Evolutionary conservation across 2,329 filamentous ascomycete genomes (phyloP).

Genomic region (Pseudonectria buxi): DNA sequence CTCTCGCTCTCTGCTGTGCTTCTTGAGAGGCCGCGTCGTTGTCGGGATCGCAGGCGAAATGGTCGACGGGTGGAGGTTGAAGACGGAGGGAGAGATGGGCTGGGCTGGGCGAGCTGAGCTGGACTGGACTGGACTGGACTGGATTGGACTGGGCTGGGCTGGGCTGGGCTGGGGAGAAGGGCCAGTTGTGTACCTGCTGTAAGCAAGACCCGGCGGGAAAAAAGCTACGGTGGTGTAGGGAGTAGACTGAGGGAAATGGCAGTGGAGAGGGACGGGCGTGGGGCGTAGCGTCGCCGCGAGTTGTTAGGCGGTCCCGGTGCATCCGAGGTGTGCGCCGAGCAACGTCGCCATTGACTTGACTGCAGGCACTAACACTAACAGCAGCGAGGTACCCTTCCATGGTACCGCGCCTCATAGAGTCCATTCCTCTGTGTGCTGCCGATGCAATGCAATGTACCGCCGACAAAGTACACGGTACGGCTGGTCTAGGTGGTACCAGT

Average conservation of each 20-base stretch:
- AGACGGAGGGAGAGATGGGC: slow-evolving; percentile 12
- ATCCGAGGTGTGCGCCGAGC: no score
- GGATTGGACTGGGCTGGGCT: no score
- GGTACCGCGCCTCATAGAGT: no score
- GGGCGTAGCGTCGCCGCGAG: slow-evolving; percentile 9
- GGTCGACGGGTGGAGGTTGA: slow-evolving; percentile 12
- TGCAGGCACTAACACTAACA: no score
- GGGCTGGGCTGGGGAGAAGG: slow-evolving; percentile 10
- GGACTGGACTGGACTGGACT: no score
- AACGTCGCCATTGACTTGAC: no score
- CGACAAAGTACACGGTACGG: no score
- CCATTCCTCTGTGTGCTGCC: no score
- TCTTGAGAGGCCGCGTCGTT: slow-evolving; percentile 5
- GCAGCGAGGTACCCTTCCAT: no score
- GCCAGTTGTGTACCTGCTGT: slow-evolving; percentile 17
- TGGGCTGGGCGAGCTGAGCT: slow-evolving; percentile 12
- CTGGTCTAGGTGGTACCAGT: no score
- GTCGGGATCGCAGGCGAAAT: slow-evolving; percentile 5
- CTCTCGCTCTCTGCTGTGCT: no score
- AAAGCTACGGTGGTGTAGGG: slow-evolving; percentile 26
- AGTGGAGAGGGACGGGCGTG: slow-evolving; percentile 21
- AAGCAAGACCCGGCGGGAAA: slow-evolving; percentile 22
- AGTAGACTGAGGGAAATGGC: slow-evolving; percentile 16
- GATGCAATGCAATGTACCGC: no score
- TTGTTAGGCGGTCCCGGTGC: not conserved